phyloP scores from a whole-genome alignment of 306 rosid species.

The Arachis hypogaea region DNA sequence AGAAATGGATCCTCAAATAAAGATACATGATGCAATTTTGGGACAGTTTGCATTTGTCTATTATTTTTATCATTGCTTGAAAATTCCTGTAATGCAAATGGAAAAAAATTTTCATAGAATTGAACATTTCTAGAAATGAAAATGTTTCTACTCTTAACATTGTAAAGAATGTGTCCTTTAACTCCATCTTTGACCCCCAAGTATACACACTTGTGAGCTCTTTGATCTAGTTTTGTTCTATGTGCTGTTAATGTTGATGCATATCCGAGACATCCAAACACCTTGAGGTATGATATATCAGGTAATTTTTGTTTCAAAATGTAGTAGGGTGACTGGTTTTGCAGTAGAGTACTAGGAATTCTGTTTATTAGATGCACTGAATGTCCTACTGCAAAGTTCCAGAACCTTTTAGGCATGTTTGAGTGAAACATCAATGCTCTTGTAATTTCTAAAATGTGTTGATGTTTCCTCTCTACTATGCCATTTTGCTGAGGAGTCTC shows the following conservation, averaged over 20 bases:
- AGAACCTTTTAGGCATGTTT: not conserved
- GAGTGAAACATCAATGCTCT: not conserved
- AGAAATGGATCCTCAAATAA: too few species aligned
- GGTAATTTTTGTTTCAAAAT: too few species aligned
- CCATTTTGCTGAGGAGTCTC: not conserved
- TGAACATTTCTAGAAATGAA: not conserved
- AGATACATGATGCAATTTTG: too few species aligned
- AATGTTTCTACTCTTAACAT: too few species aligned
- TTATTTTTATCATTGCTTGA: too few species aligned
- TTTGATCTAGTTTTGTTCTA: too few species aligned
- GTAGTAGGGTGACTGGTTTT: not conserved
- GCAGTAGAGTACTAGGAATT: not conserved
- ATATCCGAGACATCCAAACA: not conserved
- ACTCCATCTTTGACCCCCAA: not conserved
- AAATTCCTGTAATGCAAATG: not conserved
- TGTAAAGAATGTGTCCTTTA: not conserved
- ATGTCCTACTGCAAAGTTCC: not conserved
- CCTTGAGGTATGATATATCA: not conserved
- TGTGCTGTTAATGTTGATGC: not conserved
- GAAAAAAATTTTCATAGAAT: too few species aligned
- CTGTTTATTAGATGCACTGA: not conserved
- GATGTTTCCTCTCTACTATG: not conserved
- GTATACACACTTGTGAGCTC: not conserved
- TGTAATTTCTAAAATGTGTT: not conserved
- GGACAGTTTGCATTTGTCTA: too few species aligned